Evolutionary conservation across 345 rosid genomes (phyloP), one percentile per base, ranked within the genome.

Genomic region (Bretschneidera sinensis): DNA sequence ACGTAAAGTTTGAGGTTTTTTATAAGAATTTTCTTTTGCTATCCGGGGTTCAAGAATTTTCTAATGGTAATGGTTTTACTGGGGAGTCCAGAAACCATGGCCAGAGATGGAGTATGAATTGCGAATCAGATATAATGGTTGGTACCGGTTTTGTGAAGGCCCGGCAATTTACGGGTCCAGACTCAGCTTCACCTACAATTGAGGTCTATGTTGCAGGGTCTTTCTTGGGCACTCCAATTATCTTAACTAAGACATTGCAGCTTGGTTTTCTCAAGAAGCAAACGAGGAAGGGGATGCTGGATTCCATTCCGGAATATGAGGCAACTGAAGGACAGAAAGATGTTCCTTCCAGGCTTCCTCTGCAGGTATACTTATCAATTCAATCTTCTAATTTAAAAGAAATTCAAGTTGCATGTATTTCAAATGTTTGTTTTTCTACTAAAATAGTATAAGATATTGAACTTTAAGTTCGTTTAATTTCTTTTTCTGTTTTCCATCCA

Each of bases 171-270:
- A 52, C 19, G 17, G 78, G 82, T 64, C 73, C 79, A 22, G 86
- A 83, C 28, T 75, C 74, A 49, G 71, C 67, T 43, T 61, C 73
- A 8, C 89, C 91, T 48, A 74, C 80, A 51, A 72, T 89, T 51
- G 98, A 92, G 77, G 91, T 92, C 62, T 92, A 85, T 73, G 83
- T 92, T 25, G 79, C 97, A n/a, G 98, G 97, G 15, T 80, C 84
- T 63, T 89, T 81, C 83, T 74, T 79, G 17, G 91, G 91, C 21
- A 75, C 71, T 45, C 98, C 97, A 1, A 80, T 89, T 54, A 85
- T 92, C 64, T 74, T 92, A 72, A 85, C 96, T 43, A 83, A 82
- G 80, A 85, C 83, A 60, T 65, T 92, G 75, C 84, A 79, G 68
- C 84, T 79, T 74, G 60, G 81, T 74, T 69, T 57, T 54, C 79